Evolutionary conservation across 1,284 basidiomycete species (phyloP), one percentile per base, ranked within the genome.

Genomic region (Cryptococcus sp.): DNA sequence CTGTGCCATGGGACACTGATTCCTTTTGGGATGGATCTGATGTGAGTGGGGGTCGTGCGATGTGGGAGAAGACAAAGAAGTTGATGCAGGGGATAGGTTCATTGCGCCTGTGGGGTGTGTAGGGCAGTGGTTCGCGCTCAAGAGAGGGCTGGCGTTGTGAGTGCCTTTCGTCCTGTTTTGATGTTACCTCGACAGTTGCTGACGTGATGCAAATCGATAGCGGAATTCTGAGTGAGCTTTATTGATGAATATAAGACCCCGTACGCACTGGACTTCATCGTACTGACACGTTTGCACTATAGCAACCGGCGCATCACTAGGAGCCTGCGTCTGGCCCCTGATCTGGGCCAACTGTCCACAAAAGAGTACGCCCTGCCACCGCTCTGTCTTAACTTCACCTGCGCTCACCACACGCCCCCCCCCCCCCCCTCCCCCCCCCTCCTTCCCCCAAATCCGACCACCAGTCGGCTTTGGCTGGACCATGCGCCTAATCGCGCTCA

Each of bases 381-480:
- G 4, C 33, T 44, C 16, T 33, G 5, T 20, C 20, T 24, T 3
- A 39, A 43, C 13, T 13, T 9, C n/a, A 28, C 8, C 24, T 1
- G 8, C 33, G 18, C 13, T 35, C 2, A 5, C n/a, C 15, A 40
- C 48, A 48, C 55, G 46, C 45, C 52, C 3, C 15, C n/a, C n/a
- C n/a, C n/a, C n/a, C n/a, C n/a, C n/a, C n/a, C n/a, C n/a, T n/a
- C n/a, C n/a, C n/a, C n/a, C n/a, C n/a, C n/a, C n/a, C n/a, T n/a
- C n/a, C n/a, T n/a, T n/a, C n/a, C n/a, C n/a, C n/a, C n/a, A n/a
- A n/a, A n/a, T n/a, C n/a, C n/a, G n/a, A 44, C 38, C 20, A 24
- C n/a, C 45, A 69, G 66, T 75, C 55, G 71, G 71, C 37, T 75
- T 71, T 49, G 62, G 60, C 1, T 75, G 72, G 72, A 72, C 71